Percentiles rank a stretch among this genome's conserved stretches.
Evolutionary conservation across 495 filamentous ascomycete species (phyloP).

Genomic region (Penicillium argentinense): DNA sequence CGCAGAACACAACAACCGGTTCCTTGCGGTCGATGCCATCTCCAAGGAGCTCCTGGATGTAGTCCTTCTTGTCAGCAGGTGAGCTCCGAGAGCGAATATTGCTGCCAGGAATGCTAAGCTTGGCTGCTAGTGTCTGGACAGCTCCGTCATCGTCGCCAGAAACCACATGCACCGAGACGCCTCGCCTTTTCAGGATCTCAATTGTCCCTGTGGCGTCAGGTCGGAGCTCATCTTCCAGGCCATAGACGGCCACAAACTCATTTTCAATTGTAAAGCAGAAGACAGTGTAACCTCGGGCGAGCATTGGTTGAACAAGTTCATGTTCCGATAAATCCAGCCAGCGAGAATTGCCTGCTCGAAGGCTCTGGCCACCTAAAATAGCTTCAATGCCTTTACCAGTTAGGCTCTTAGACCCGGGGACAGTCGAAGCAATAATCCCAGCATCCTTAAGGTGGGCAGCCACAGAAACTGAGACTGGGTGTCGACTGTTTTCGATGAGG

Average conservation of each 20-base stretch:
- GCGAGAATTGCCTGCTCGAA: constrained; percentile 62
- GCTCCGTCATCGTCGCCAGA: constrained; percentile 68
- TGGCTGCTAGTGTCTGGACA: constrained; percentile 53
- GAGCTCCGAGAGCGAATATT: constrained; percentile 52
- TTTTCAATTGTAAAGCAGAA: constrained; percentile 62
- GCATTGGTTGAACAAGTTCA: constrained; percentile 40
- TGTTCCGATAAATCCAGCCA: constrained; percentile 53
- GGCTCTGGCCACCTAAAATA: constrained; percentile 21
- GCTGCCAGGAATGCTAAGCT: constrained; percentile 50
- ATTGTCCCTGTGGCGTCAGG: constrained; percentile 53
- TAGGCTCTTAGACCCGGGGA: constrained; percentile 47
- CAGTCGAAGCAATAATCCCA: constrained; percentile 27
- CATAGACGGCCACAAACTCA: constrained; percentile 54
- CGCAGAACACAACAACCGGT: constrained; percentile 62
- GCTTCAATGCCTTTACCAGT: constrained; percentile 53
- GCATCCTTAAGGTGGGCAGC: constrained; percentile 42
- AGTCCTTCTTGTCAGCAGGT: constrained; percentile 62
- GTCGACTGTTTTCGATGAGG: constrained; percentile 54
- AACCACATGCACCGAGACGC: constrained; percentile 60
- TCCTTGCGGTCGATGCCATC: constrained; percentile 10
- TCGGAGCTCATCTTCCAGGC: constrained; percentile 60
- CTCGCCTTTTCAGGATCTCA: constrained; percentile 48
- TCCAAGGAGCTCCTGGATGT: constrained; percentile 48
- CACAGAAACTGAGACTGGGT: constrained; percentile 67
- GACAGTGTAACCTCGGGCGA: constrained; percentile 51